phyloP scores from a whole-genome alignment of 2,329 filamentous ascomycete species.

The Epicoccum nigrum region DNA sequence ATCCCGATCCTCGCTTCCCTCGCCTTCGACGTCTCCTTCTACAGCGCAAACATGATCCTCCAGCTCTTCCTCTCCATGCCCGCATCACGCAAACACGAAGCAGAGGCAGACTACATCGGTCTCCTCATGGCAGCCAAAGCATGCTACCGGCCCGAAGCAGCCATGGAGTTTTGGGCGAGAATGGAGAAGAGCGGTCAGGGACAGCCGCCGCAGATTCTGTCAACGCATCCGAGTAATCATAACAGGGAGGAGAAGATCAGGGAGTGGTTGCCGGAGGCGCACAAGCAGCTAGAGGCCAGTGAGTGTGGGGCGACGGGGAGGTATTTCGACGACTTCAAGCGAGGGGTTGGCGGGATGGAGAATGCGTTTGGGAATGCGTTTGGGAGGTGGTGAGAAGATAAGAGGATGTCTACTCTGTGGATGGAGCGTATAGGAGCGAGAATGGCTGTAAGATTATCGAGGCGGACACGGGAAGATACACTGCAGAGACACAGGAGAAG shows the following conservation, averaged over 20 bases:
- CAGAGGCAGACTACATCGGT: conserved; percentile 80
- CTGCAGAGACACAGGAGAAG: no score
- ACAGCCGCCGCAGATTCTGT: conserved; percentile 72
- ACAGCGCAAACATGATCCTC: conserved; percentile 53
- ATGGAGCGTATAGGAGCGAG: no score
- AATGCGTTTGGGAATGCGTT: neutral
- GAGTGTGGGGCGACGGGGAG: conserved; percentile 33
- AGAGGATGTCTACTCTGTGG: no score
- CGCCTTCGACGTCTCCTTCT: conserved; percentile 51
- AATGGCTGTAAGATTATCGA: no score
- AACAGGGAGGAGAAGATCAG: conserved; percentile 69
- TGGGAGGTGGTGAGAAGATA: conserved; percentile 11
- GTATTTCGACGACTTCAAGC: conserved; percentile 14
- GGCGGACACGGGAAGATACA: no score
- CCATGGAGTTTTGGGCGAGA: conserved; percentile 65
- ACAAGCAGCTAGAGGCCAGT: conserved; percentile 44
- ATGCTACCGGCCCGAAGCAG: conserved; percentile 74
- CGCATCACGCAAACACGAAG: conserved; percentile 73
- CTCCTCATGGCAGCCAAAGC: conserved; percentile 83
- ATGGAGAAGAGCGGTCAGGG: conserved; percentile 63
- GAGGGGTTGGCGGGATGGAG: conserved; percentile 1
- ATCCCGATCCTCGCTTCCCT: conserved; percentile 47
- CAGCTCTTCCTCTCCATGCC: conserved; percentile 71
- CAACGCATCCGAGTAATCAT: conserved; percentile 75
- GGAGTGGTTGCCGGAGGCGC: conserved; percentile 59